Base-by-base conservation (phyloP, 2,329 filamentous ascomycete genomes). In the Penicillium expansum region DNA sequence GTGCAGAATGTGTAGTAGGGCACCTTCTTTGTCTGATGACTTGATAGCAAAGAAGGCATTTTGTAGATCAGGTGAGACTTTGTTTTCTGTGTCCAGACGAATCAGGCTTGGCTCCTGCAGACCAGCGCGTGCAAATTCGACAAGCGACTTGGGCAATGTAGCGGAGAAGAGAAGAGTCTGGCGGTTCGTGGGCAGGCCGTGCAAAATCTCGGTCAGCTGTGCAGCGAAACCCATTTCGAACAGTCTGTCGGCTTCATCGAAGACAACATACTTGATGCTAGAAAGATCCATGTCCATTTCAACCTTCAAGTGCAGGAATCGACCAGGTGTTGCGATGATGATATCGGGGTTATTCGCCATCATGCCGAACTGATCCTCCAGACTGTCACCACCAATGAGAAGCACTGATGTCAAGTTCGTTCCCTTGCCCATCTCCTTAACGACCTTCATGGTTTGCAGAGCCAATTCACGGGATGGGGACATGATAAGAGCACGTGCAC, bases 151-250 rank as follows among this genome's bases (percentile, higher is more conserved):
- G 1, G 94, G 94, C 20, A 99, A 80, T 0, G 94, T 99, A 0
- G 94, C 94, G 33, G 94, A 99, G 74, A 99, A 99, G 2, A 99
- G 81, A 8, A 97, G 79, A 3, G 92, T 99, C 71, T 99, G 94
- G 57, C 95, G 84, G 24, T 87, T 89, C 0, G 85, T 79, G 1
- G 95, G 94, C 16, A 99, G 79, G 0, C 92, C 90, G 69, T 96
- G 87, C 50, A 99, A 79, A 79, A 97, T 97, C 72, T 99, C 94
- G 1, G 90, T 89, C 65, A 99, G 80, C 70, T 99, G 94, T 4
- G 90, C 87, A 5, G 92, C 92, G 71, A 99, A 99, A 66, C 94
- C 95, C 93, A 99, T 97, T 72, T 99, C 94, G 74, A 99, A 99
- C 20, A 99, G 80, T 52, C 94, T 85, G 80, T 99, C 94, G 1